Evolutionary conservation across 2,329 filamentous ascomycete species (phyloP).

Genomic region (Cladobotryum protrusum): DNA sequence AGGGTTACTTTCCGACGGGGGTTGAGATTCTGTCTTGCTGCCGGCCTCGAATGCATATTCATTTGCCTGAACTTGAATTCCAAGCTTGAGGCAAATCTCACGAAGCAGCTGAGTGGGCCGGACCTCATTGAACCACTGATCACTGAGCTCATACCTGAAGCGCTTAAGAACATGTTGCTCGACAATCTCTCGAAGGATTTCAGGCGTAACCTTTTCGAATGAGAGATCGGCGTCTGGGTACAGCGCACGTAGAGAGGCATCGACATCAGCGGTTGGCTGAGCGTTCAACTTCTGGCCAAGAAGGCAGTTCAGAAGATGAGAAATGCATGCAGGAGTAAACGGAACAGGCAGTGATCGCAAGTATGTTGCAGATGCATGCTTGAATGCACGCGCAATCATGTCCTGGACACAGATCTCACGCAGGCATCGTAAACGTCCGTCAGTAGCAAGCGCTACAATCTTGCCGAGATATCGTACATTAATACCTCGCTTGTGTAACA

Average conservation of each 20-base stretch:
- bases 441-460: conserved; percentile 64
- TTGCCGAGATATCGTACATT: conserved; percentile 94
- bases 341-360: conserved; percentile 73
- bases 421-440: conserved; percentile 69
- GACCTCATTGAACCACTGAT: conserved; percentile 60
- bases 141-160: conserved; percentile 68
- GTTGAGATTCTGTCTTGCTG: conserved; percentile 25
- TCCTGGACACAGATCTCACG: conserved; percentile 76
- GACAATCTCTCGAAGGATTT: conserved; percentile 62
- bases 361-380: conserved; percentile 78
- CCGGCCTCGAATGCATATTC: conserved; percentile 33
- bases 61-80: conserved; percentile 78
- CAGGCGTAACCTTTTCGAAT: conserved; percentile 74
- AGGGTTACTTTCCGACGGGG: conserved; percentile 23
- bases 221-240: conserved; percentile 78
- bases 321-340: conserved; percentile 70
- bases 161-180: conserved; percentile 64
- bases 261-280: conserved; percentile 72
- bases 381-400: conserved; percentile 93
- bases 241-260: conserved; percentile 64
- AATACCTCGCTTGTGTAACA: conserved; percentile 94
- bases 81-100: conserved; percentile 82
- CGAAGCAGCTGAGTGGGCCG: conserved; percentile 80
- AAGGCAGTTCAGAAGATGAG: conserved; percentile 91
- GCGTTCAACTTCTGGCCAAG: conserved; percentile 70